phyloP scores from a whole-genome alignment of 2,329 filamentous ascomycete species.

The Fusarium nanum region DNA sequence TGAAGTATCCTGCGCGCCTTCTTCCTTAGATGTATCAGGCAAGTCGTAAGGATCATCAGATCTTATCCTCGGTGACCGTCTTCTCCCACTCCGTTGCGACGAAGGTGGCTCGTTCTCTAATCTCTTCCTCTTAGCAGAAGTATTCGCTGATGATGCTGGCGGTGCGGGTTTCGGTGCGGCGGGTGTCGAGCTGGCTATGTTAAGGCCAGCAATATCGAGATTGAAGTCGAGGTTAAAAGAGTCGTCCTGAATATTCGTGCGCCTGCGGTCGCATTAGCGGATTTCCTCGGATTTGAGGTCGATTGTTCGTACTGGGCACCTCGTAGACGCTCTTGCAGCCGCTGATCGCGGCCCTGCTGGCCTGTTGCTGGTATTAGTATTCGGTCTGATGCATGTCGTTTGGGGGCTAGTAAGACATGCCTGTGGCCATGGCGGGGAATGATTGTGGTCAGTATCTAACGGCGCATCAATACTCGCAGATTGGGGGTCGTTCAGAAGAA shows the following conservation, averaged over 20 bases:
- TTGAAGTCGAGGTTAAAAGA: conserved; percentile 70
- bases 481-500: neutral
- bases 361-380: conserved; percentile 39
- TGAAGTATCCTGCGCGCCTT: conserved; percentile 30
- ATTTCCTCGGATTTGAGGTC: rapidly evolving
- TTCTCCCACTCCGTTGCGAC: conserved; percentile 13
- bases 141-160: conserved; percentile 52
- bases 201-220: conserved; percentile 61
- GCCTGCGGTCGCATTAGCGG: conserved; percentile 50
- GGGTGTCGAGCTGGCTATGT: conserved; percentile 42
- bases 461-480: conserved; percentile 13
- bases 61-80: conserved; percentile 35
- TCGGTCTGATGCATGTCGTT: neutral
- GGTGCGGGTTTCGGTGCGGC: conserved; percentile 41
- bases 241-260: conserved; percentile 68
- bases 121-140: conserved; percentile 61
- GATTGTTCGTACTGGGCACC: conserved; percentile 66
- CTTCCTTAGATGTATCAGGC: conserved; percentile 49
- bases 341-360: conserved; percentile 67
- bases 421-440: conserved; percentile 51
- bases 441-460: neutral
- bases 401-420: conserved; percentile 35
- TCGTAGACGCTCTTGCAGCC: conserved; percentile 73
- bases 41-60: conserved; percentile 47
- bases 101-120: conserved; percentile 45